These are phyloP conservation scores for Boletus sp. DNA, from an alignment of 768 basidiomycete genomes.

Conservation along the genomic window DNA sequence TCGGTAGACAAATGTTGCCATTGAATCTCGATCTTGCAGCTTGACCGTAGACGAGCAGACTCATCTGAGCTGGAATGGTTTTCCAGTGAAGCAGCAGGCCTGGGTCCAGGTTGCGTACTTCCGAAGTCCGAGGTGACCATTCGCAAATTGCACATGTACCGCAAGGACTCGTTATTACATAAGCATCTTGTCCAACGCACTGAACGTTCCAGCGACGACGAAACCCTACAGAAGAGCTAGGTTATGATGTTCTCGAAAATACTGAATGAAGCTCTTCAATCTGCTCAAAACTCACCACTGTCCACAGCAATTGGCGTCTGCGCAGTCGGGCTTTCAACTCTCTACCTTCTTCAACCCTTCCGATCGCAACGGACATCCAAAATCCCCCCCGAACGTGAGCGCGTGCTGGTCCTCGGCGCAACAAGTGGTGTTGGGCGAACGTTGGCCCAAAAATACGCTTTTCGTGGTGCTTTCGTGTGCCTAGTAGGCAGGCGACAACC, in stretches of 20 bases:
- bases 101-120: too few relatives aligned
- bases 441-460: slow-evolving; percentile 68
- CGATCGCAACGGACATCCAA: slow-evolving; percentile 32
- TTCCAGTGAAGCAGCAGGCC: too few relatives aligned
- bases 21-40: too few relatives aligned
- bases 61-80: too few relatives aligned
- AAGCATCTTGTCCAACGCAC: background rate
- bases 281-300: slow-evolving; percentile 4
- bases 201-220: too few relatives aligned
- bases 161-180: slow-evolving; percentile 1
- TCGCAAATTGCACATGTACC: too few relatives aligned
- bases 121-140: too few relatives aligned
- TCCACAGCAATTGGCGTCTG: slow-evolving; percentile 11
- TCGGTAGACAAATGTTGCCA: too few relatives aligned
- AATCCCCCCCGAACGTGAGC: slow-evolving; percentile 51
- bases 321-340: slow-evolving; percentile 10
- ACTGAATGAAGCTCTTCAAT: slow-evolving; percentile 4
- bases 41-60: too few relatives aligned
- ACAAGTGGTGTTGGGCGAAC: slow-evolving; percentile 79
- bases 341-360: slow-evolving; percentile 18
- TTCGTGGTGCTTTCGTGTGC: slow-evolving; percentile 73
- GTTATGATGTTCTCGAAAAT: slow-evolving; percentile 8
- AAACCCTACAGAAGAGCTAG: too few relatives aligned
- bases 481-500: slow-evolving; percentile 65
- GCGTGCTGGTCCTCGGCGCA: slow-evolving; percentile 80